Evolutionary conservation across 2,329 filamentous ascomycete species (phyloP).

Genomic region (Elsinoe australis): DNA sequence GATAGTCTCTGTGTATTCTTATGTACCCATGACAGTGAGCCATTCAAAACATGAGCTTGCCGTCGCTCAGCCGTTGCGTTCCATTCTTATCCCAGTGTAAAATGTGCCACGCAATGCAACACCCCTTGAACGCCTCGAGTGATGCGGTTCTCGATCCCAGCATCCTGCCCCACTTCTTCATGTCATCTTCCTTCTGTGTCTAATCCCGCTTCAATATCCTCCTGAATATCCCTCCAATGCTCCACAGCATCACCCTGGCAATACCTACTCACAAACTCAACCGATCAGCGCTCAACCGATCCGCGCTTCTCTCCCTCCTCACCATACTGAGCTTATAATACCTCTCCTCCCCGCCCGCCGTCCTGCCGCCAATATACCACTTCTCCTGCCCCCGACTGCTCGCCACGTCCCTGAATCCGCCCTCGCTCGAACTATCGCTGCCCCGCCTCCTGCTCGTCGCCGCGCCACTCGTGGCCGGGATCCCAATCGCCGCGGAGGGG

Average conservation of each 20-base stretch:
- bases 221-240: background rate
- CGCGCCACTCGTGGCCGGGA: constrained; percentile 15
- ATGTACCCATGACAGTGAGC: constrained; percentile 9
- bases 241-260: too few species aligned
- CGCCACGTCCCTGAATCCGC: constrained; percentile 63
- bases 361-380: constrained; percentile 74
- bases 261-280: constrained; percentile 67
- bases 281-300: constrained; percentile 65
- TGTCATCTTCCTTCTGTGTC: background rate
- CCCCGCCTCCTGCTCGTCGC: constrained; percentile 49
- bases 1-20: background rate
- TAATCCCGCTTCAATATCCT: too few species aligned
- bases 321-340: constrained; percentile 77
- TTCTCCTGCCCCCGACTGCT: constrained; percentile 66
- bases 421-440: constrained; percentile 67
- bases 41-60: background rate
- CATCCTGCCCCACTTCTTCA: too few species aligned
- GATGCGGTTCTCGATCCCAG: too few species aligned
- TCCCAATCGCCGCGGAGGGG: constrained; percentile 9
- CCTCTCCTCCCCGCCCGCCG: constrained; percentile 67
- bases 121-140: constrained; percentile 1
- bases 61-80: constrained; percentile 2
- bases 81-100: background rate
- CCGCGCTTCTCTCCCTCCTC: constrained; percentile 62
- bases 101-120: constrained; percentile 2